These are phyloP conservation scores for Zygosaccharomyces pseudobailii DNA, from an alignment of 1,139 yeast genomes.

Conservation along the genomic window DNA sequence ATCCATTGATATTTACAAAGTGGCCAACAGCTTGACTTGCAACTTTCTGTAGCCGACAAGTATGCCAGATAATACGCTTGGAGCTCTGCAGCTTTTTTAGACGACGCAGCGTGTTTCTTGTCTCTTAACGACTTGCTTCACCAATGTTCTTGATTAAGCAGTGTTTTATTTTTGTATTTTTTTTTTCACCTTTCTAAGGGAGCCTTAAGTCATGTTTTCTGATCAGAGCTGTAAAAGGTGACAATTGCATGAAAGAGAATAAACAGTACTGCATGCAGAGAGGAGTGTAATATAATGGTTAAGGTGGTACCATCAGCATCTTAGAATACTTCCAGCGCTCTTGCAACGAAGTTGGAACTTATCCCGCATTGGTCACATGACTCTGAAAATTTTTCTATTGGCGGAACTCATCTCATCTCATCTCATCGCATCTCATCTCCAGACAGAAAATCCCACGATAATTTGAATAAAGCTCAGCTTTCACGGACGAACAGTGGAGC, in stretches of 20 bases:
- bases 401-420: slow-evolving; percentile 18
- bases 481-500: background rate
- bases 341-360: background rate
- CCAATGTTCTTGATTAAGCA: too few species aligned
- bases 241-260: background rate
- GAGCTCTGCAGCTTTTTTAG: background rate
- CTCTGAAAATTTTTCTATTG: slow-evolving; percentile 13
- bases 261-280: too few species aligned
- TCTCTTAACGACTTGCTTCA: background rate
- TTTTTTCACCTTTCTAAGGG: background rate
- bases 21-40: background rate
- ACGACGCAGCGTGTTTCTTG: background rate
- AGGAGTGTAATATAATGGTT: too few species aligned
- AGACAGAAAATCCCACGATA: background rate
- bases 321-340: too few species aligned
- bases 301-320: too few species aligned
- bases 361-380: background rate
- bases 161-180: background rate
- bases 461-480: background rate
- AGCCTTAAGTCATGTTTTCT: background rate
- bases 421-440: slow-evolving; percentile 13
- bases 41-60: background rate
- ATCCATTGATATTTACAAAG: background rate
- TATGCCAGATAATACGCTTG: background rate
- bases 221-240: background rate